A percentile compares a stretch with the other conserved stretches of the same genome.
These are phyloP conservation scores for Trametes hirsuta DNA, from an alignment of 1,284 basidiomycete species.

Conservation along the genomic window DNA sequence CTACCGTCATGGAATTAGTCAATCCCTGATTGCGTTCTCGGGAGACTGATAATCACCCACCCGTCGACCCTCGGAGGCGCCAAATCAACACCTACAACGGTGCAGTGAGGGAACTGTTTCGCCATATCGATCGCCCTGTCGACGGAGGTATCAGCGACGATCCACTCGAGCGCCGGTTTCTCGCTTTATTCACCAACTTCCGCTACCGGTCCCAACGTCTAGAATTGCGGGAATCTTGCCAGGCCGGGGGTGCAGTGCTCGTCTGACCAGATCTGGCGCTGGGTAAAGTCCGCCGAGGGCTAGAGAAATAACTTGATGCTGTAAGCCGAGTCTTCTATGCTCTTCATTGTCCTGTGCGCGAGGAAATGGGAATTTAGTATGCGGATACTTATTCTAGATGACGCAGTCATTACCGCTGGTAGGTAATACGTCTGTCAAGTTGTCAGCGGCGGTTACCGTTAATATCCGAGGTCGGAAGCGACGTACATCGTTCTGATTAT, in stretches of 20 bases:
- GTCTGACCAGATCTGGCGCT: slow-evolving; percentile 34
- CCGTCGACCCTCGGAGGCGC: slow-evolving; percentile 34
- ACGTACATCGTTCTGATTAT: slow-evolving; percentile 39
- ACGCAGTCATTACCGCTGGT: slow-evolving; percentile 30
- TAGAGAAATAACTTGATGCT: slow-evolving; percentile 38
- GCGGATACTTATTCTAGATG: neutral
- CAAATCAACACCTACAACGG: slow-evolving; percentile 39
- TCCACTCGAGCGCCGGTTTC: neutral
- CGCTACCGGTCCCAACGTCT: slow-evolving; percentile 41
- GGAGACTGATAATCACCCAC: slow-evolving; percentile 21
- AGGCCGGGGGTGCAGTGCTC: slow-evolving; percentile 35
- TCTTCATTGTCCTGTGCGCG: slow-evolving; percentile 37
- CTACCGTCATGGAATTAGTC: slow-evolving; percentile 17
- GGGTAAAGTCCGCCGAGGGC: slow-evolving; percentile 36
- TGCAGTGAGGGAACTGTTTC: slow-evolving; percentile 38
- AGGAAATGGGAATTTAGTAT: slow-evolving; percentile 1
- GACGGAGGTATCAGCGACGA: slow-evolving; percentile 2
- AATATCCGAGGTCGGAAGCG: too few species aligned
- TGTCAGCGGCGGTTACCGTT: slow-evolving; percentile 5
- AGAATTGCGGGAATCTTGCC: slow-evolving; percentile 33
- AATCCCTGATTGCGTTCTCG: neutral
- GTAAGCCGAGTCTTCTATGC: slow-evolving; percentile 39
- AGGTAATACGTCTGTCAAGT: slow-evolving; percentile 33
- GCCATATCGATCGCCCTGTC: slow-evolving; percentile 41
- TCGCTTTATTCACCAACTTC: slow-evolving; percentile 35